Percentiles rank a stretch among this genome's conserved stretches.
Evolutionary conservation across 2,329 filamentous ascomycete species (phyloP).

Genomic region (Aspergillus costaricaensis): DNA sequence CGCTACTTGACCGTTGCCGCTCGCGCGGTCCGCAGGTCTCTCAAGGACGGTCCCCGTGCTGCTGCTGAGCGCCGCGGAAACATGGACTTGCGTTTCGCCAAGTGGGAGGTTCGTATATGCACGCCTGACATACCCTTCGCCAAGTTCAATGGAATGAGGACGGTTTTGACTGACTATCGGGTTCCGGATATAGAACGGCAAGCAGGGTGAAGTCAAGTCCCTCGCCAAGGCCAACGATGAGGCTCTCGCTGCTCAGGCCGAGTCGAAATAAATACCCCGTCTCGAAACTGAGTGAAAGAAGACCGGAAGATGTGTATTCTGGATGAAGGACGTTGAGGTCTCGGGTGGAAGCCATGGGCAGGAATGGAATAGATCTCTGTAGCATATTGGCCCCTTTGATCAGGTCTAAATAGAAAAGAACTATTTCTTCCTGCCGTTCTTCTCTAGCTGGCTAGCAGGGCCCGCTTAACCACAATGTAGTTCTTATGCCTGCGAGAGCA

Average conservation of each 20-base stretch:
- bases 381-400: slow-evolving; percentile 38
- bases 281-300: slow-evolving; percentile 21
- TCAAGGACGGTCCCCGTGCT: slow-evolving; percentile 93
- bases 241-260: slow-evolving; percentile 47
- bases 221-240: slow-evolving; percentile 60
- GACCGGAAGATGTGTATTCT: slow-evolving; percentile 23
- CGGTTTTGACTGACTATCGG: slow-evolving; percentile 33
- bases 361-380: slow-evolving; percentile 38
- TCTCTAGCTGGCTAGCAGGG: slow-evolving; percentile 3
- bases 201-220: slow-evolving; percentile 83
- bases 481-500: slow-evolving; percentile 4
- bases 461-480: slow-evolving; percentile 18
- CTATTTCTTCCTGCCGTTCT: slow-evolving; percentile 20
- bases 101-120: slow-evolving; percentile 81
- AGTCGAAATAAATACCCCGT: slow-evolving; percentile 42
- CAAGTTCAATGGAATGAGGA: slow-evolving; percentile 11
- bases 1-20: slow-evolving; percentile 96
- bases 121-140: slow-evolving; percentile 8
- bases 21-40: slow-evolving; percentile 90
- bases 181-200: slow-evolving; percentile 72
- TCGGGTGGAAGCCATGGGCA: slow-evolving; percentile 25
- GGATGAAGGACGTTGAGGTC: slow-evolving; percentile 19
- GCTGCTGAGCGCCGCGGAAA: slow-evolving; percentile 85
- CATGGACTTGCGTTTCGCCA: slow-evolving; percentile 85
- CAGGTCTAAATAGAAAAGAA: slow-evolving; percentile 32